These are phyloP conservation scores for Fonsecaea pugnacius DNA, from an alignment of 2,329 filamentous ascomycete genomes.

Conservation along the genomic window DNA sequence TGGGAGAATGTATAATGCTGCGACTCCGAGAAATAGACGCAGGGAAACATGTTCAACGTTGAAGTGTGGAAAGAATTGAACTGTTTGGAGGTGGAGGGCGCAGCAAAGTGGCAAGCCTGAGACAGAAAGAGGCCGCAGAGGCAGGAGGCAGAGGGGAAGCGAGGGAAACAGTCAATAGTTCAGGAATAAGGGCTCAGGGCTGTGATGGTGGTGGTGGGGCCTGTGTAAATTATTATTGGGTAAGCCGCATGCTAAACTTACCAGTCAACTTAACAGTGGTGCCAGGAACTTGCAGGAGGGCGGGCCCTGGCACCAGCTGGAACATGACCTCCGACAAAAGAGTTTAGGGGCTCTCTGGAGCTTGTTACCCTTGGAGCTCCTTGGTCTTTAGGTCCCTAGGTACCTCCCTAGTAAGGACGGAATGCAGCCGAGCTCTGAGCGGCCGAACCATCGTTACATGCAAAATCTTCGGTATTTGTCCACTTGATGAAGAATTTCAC, in stretches of 20 bases:
- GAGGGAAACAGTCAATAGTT: background rate
- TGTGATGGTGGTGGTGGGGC: background rate
- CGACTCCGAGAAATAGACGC: background rate
- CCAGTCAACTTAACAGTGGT: background rate
- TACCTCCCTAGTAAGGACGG: no score
- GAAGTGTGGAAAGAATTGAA: background rate
- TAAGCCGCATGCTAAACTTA: slow-evolving; percentile 4
- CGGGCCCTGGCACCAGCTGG: slow-evolving; percentile 1
- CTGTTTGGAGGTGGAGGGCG: background rate
- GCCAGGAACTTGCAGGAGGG: background rate
- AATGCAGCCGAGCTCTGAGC: no score
- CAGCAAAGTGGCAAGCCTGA: slow-evolving; percentile 1
- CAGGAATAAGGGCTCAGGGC: background rate
- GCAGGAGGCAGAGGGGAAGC: no score
- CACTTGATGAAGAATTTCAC: background rate
- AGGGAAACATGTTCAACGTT: background rate
- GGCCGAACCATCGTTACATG: no score
- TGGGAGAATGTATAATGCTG: background rate
- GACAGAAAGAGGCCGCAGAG: slow-evolving; percentile 4
- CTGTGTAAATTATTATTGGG: background rate
- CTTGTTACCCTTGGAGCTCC: background rate
- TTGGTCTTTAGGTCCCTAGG: no score
- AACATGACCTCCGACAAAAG: background rate
- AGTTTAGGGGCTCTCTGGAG: background rate
- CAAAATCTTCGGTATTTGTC: background rate